Conservation (phyloP, 2,329 filamentous ascomycete genomes). For the Talaromyces amestolkiae region DNA sequence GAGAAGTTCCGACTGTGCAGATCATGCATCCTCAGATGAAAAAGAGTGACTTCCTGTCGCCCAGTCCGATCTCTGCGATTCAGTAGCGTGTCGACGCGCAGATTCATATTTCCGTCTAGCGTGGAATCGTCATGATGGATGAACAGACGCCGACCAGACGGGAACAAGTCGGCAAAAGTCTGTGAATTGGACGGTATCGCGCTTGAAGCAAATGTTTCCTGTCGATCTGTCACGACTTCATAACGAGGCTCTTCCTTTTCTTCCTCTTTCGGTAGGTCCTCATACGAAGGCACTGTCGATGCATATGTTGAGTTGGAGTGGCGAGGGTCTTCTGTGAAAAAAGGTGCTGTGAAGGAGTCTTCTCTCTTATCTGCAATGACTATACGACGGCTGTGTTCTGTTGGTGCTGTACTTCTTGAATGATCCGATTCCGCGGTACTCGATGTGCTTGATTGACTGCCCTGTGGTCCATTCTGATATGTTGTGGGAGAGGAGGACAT, state of each 20-base stretch:
- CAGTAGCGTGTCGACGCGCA: slow-evolving; percentile 79
- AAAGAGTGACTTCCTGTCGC: slow-evolving; percentile 68
- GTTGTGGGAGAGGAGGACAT: slow-evolving; percentile 33
- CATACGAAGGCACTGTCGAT: slow-evolving; percentile 65
- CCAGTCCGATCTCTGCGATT: slow-evolving; percentile 50
- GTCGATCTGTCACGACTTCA: slow-evolving; percentile 48
- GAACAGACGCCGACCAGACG: slow-evolving; percentile 73
- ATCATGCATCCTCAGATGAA: slow-evolving; percentile 94
- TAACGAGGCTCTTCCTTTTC: slow-evolving; percentile 42
- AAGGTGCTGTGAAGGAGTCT: slow-evolving; percentile 14
- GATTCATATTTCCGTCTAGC: slow-evolving; percentile 92
- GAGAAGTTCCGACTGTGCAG: slow-evolving; percentile 83
- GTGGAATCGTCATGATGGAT: slow-evolving; percentile 91
- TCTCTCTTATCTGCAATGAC: slow-evolving; percentile 27
- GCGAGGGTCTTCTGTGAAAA: slow-evolving; percentile 35
- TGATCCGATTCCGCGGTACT: slow-evolving; percentile 39
- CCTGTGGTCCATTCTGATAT: slow-evolving; percentile 27
- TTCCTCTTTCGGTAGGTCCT: slow-evolving; percentile 50
- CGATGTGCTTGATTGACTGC: slow-evolving; percentile 37
- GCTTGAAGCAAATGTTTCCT: slow-evolving; percentile 62
- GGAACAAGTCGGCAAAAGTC: slow-evolving; percentile 82
- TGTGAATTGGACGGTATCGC: slow-evolving; percentile 74
- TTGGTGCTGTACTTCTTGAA: slow-evolving; percentile 42
- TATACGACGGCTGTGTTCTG: slow-evolving; percentile 35
- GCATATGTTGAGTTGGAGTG: slow-evolving; percentile 76